Evolutionary conservation across 805 yeast species (phyloP).

Genomic region (Metschnikowia kunwiensis): DNA sequence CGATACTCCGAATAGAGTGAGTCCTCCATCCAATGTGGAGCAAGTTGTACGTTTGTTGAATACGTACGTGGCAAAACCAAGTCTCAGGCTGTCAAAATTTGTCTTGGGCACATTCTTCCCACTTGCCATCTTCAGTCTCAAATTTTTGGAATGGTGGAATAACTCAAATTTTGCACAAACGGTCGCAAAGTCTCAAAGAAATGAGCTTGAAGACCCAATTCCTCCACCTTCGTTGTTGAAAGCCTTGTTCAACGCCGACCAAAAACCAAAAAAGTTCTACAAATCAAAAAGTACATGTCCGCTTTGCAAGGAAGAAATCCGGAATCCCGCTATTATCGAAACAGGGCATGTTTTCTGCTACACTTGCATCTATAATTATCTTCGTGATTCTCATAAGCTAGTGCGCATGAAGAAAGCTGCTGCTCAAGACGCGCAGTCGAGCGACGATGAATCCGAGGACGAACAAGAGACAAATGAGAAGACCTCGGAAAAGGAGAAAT

Average conservation of each 20-base stretch:
- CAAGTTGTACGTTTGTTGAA: slow-evolving; percentile 25
- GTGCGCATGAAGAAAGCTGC: slow-evolving; percentile 18
- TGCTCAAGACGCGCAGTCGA: slow-evolving; percentile 17
- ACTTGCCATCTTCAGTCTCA: slow-evolving; percentile 72
- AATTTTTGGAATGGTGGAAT: slow-evolving; percentile 93
- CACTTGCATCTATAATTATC: slow-evolving; percentile 70
- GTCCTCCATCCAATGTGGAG: slow-evolving; percentile 43
- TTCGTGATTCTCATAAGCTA: slow-evolving; percentile 46
- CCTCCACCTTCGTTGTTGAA: slow-evolving; percentile 44
- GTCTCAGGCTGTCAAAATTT: slow-evolving; percentile 30
- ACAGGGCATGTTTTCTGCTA: slow-evolving; percentile 91
- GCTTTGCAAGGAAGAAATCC: slow-evolving; percentile 59
- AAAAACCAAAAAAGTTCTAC: slow-evolving; percentile 21
- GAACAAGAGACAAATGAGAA: slow-evolving; percentile 8
- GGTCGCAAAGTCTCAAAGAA: slow-evolving; percentile 47
- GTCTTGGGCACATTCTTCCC: slow-evolving; percentile 62
- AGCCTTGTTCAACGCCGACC: slow-evolving; percentile 14
- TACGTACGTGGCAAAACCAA: slow-evolving; percentile 23
- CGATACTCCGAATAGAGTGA: slow-evolving; percentile 25
- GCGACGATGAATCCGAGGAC: slow-evolving; percentile 18
- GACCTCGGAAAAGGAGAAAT: slow-evolving; percentile 10
- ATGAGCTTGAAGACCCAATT: slow-evolving; percentile 44
- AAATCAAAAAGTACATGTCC: slow-evolving; percentile 53
- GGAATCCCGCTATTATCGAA: slow-evolving; percentile 83
- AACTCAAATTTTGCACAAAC: slow-evolving; percentile 67